Percentiles rank a stretch among this genome's conserved stretches.
Evolutionary conservation across 2,329 filamentous ascomycete species (phyloP).

Genomic region (Stylonectria norvegica): DNA sequence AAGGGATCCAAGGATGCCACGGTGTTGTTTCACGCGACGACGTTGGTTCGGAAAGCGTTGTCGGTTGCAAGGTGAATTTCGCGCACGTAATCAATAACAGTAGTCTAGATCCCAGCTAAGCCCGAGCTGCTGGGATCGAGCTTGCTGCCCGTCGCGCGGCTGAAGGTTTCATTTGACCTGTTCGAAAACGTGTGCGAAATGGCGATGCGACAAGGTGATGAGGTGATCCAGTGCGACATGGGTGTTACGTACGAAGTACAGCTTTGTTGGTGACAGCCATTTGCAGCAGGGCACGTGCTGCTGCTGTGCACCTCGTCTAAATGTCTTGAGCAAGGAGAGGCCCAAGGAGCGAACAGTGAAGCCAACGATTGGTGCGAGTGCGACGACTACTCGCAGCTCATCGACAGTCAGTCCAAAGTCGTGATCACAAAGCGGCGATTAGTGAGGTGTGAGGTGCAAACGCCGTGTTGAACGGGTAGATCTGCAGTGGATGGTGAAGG

Average conservation of each 20-base stretch:
- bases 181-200: background rate
- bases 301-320: too few relatives aligned
- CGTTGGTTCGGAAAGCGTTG: background rate
- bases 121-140: background rate
- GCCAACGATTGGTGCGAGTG: too few relatives aligned
- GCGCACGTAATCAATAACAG: background rate
- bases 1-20: background rate
- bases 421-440: too few relatives aligned
- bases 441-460: too few relatives aligned
- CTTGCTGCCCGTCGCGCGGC: background rate
- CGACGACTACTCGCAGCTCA: too few relatives aligned
- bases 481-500: too few relatives aligned
- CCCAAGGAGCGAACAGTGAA: too few relatives aligned
- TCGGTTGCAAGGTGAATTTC: background rate
- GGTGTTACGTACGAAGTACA: background rate
- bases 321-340: too few relatives aligned
- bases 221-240: background rate
- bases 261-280: background rate
- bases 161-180: background rate
- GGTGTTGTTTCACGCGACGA: background rate
- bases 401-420: too few relatives aligned
- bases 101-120: background rate
- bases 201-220: background rate
- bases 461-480: too few relatives aligned
- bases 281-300: background rate